Evolutionary conservation across 2,329 filamentous ascomycete species (phyloP).

Genomic region (Intubia oerlemansii): DNA sequence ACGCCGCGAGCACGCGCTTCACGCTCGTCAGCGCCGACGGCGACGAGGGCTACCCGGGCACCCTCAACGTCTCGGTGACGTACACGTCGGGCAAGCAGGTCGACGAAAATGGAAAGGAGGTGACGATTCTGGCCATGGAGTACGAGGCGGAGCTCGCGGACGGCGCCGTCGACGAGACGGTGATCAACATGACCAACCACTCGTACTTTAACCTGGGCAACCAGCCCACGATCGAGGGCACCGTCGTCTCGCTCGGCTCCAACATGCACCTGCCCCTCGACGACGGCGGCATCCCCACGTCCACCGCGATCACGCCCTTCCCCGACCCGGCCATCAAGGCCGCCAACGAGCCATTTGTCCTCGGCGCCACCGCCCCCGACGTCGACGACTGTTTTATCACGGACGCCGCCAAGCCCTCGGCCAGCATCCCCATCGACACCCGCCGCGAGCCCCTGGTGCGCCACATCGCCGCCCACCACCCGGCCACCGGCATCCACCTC

Average conservation of each 20-base stretch:
- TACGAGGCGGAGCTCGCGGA: conserved; percentile 70
- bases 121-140: conserved; percentile 61
- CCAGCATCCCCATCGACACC: conserved; percentile 41
- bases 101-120: conserved; percentile 33
- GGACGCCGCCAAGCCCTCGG: conserved; percentile 34
- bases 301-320: conserved; percentile 36
- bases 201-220: conserved; percentile 43
- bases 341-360: conserved; percentile 44
- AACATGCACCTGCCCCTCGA: conserved; percentile 54
- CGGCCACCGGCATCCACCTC: conserved; percentile 54
- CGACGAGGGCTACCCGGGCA: conserved; percentile 80
- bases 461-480: conserved; percentile 53
- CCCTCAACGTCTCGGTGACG: conserved; percentile 53
- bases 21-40: conserved; percentile 50
- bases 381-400: conserved; percentile 86
- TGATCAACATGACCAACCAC: conserved; percentile 87
- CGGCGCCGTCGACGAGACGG: conserved; percentile 72
- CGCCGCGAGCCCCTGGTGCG: conserved; percentile 38
- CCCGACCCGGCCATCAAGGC: conserved; percentile 31
- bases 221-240: conserved; percentile 29
- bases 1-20: conserved; percentile 47
- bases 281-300: conserved; percentile 47
- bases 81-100: conserved; percentile 57
- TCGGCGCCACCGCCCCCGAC: conserved; percentile 49
- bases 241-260: conserved; percentile 43